Base-by-base conservation (phyloP, 2,329 filamentous ascomycete genomes). In the Chlorencoelia australis region DNA sequence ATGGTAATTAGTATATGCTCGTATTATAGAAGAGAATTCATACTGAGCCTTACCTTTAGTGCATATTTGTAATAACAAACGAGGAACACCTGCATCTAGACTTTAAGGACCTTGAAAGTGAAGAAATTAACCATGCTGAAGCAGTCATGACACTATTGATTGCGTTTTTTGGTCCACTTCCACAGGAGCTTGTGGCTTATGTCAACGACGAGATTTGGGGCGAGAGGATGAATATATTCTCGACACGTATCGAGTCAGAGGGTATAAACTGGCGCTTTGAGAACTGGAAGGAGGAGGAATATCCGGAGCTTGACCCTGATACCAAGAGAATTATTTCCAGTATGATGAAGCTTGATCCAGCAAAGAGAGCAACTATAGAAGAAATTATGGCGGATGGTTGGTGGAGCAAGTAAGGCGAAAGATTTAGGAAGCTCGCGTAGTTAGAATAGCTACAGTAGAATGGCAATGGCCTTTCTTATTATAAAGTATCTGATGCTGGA, bases 281-380 rank as follows among this genome's bases (percentile, higher is more conserved):
- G 30, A 36, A 46, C 33, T 56, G 47, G 54, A 46, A 46, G 25
- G 44, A 53, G 33, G 45, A 52, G 29, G 35, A 28, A 24, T 55
- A 52, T 45, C 51, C 52, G 21, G 52, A 56, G 39, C 50, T 58
- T 37, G 40, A 51, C 36, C 21, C 40, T 21, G 46, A 56, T 34
- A 40, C 45, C 45, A 52, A 56, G 45, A 51, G 42, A 36, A 39
- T 55, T 31, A 53, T 56, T 41, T 47, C 43, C 25, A 55, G 41
- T 37, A 57, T 56, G 50, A 54, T 41, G 29, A 52, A 56, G 30
- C 49, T 57, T 21, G 47, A 52, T 47, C 52, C 50, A 33, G 43
- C 34, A 22, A 53, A 54, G 40, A 52, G 52, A 46, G 50, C 33
- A 29, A 31, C n/a, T 6, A 42, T 42, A 39, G 38, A 16, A 21